Conservation (phyloP, 345 rosid genomes). For the Turritis glabra region DNA sequence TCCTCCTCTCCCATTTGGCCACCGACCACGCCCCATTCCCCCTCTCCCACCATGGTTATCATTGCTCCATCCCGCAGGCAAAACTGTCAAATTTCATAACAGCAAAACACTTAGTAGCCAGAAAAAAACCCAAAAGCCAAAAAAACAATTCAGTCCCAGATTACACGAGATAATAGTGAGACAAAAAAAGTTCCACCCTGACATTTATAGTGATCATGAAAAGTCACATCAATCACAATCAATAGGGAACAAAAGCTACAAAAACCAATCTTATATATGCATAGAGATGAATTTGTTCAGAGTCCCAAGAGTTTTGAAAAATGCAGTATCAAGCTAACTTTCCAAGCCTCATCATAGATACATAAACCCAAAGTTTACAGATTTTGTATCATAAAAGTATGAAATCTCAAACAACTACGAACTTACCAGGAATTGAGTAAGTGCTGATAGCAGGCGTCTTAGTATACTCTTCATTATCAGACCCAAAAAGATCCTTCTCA, state of each 20-base stretch:
- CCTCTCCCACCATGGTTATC: constrained; percentile 69
- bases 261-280: background rate
- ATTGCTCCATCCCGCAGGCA: constrained; percentile 59
- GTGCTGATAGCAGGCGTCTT: constrained; percentile 70
- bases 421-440: constrained; percentile 70
- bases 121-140: background rate
- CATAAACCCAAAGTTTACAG: background rate
- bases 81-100: constrained; percentile 47
- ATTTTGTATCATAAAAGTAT: background rate
- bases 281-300: background rate
- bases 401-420: constrained; percentile 3
- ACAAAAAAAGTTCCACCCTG: background rate
- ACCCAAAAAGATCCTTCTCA: constrained; percentile 77
- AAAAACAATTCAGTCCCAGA: background rate
- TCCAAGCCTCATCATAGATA: background rate
- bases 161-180: background rate
- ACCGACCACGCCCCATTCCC: constrained; percentile 76
- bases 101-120: background rate
- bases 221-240: background rate
- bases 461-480: constrained; percentile 86
- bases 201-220: background rate
- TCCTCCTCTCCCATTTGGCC: constrained; percentile 79
- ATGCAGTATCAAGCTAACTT: background rate
- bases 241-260: background rate
- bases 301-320: background rate